Conservation (phyloP, 805 yeast species). For the Allodekkera sacchari region DNA sequence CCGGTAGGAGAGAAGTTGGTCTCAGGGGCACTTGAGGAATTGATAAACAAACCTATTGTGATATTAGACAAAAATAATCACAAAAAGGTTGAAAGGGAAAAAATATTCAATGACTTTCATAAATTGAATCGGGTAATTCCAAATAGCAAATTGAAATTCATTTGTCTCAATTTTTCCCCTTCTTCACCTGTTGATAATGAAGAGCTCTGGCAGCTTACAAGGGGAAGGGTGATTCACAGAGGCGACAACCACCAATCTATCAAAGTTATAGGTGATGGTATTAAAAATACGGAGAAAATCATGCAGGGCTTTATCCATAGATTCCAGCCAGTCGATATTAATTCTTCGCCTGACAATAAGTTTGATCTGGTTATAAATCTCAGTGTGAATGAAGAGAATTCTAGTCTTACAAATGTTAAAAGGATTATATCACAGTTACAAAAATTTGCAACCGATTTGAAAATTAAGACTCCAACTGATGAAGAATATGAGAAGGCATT, state of each 20-base stretch:
- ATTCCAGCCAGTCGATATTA: conserved; percentile 50
- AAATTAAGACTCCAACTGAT: conserved; percentile 30
- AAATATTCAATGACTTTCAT: conserved; percentile 47
- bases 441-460: conserved; percentile 34
- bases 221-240: conserved; percentile 50
- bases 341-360: conserved; percentile 46
- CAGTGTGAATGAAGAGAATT: conserved; percentile 30
- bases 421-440: conserved; percentile 31
- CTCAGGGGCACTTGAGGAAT: conserved; percentile 32
- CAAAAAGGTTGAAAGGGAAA: conserved; percentile 56
- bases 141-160: conserved; percentile 40
- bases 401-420: conserved; percentile 44
- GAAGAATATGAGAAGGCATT: conserved; percentile 39
- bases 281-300: conserved; percentile 44
- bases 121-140: conserved; percentile 35
- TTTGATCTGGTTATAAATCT: conserved; percentile 65
- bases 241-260: conserved; percentile 90
- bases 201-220: conserved; percentile 44
- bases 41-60: conserved; percentile 41
- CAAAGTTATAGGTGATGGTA: conserved; percentile 39
- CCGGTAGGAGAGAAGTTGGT: conserved; percentile 43
- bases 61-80: conserved; percentile 83
- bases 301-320: conserved; percentile 68
- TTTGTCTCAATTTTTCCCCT: conserved; percentile 63
- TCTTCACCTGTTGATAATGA: conserved; percentile 12